phyloP scores from a whole-genome alignment of 371 early-diverging fungal genomes.

The Choanephora cucurbitarum region DNA sequence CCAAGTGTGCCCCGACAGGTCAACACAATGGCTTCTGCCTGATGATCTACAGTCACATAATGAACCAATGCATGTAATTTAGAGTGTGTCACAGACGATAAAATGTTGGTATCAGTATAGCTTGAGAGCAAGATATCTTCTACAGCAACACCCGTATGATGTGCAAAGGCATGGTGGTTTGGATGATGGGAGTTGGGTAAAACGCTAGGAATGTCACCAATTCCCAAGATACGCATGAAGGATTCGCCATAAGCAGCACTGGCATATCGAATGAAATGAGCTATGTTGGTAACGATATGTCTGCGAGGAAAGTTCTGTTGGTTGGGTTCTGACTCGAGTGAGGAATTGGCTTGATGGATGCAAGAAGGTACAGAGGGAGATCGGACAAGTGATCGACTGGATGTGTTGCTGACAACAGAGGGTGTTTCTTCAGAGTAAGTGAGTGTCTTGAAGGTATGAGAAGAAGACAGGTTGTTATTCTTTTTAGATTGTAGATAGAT shows the following conservation, averaged over 20 bases:
- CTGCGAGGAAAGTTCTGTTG: slow-evolving; percentile 51
- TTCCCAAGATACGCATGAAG: slow-evolving; percentile 84
- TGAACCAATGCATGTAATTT: slow-evolving; percentile 76
- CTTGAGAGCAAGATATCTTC: slow-evolving; percentile 72
- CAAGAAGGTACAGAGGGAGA: slow-evolving; percentile 22
- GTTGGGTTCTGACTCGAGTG: slow-evolving; percentile 23
- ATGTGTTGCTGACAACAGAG: slow-evolving; percentile 2
- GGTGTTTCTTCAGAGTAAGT: slow-evolving; percentile 20
- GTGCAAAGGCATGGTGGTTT: slow-evolving; percentile 75
- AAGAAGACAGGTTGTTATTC: slow-evolving; percentile 33
- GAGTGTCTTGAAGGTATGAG: slow-evolving; percentile 37
- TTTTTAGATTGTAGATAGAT: slow-evolving; percentile 32
- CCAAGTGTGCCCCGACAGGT: slow-evolving; percentile 93
- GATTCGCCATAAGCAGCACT: slow-evolving; percentile 83
- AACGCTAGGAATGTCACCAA: slow-evolving; percentile 59
- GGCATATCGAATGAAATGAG: slow-evolving; percentile 78
- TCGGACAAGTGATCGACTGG: slow-evolving; percentile 18
- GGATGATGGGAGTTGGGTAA: slow-evolving; percentile 49
- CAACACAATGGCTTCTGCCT: slow-evolving; percentile 75
- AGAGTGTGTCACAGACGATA: slow-evolving; percentile 50
- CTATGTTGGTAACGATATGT: slow-evolving; percentile 68
- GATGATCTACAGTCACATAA: slow-evolving; percentile 85
- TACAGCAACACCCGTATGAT: slow-evolving; percentile 69
- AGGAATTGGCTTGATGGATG: background rate
- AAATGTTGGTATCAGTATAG: slow-evolving; percentile 50